Conservation (phyloP, 345 rosid species). For the Camelina neglecta region DNA sequence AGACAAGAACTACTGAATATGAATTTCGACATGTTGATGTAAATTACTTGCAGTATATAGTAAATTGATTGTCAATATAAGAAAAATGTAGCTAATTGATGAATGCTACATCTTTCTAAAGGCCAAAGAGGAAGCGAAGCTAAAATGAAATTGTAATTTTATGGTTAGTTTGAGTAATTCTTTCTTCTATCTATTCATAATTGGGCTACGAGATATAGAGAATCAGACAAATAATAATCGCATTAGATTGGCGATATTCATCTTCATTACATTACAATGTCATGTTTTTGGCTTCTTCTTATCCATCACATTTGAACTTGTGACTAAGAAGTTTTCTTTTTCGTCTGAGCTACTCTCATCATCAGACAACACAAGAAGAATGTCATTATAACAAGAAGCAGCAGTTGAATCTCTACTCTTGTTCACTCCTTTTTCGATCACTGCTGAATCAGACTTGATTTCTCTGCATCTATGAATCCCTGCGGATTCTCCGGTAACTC, state of each 20-base stretch:
- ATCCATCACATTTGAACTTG: slow-evolving; percentile 28
- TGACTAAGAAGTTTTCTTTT: not conserved
- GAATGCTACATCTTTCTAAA: not conserved
- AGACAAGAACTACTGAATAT: slow-evolving; percentile 12
- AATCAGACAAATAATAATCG: not conserved
- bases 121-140: not conserved
- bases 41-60: not conserved
- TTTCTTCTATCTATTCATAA: not conserved
- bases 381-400: slow-evolving; percentile 20
- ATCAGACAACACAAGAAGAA: slow-evolving; percentile 42
- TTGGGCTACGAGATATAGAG: not conserved
- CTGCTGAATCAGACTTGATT: slow-evolving; percentile 25
- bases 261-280: not conserved
- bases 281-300: slow-evolving; percentile 34
- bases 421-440: slow-evolving; percentile 17
- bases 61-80: not conserved
- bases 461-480: slow-evolving; percentile 17
- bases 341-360: slow-evolving; percentile 38
- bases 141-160: not conserved
- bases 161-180: not conserved
- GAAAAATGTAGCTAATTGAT: not conserved
- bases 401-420: slow-evolving; percentile 11
- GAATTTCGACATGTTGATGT: not conserved
- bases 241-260: slow-evolving; percentile 20
- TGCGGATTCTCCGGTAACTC: slow-evolving; percentile 25